phyloP scores from a whole-genome alignment of 2,329 filamentous ascomycete species.

The Thielaviopsis ethacetica region DNA sequence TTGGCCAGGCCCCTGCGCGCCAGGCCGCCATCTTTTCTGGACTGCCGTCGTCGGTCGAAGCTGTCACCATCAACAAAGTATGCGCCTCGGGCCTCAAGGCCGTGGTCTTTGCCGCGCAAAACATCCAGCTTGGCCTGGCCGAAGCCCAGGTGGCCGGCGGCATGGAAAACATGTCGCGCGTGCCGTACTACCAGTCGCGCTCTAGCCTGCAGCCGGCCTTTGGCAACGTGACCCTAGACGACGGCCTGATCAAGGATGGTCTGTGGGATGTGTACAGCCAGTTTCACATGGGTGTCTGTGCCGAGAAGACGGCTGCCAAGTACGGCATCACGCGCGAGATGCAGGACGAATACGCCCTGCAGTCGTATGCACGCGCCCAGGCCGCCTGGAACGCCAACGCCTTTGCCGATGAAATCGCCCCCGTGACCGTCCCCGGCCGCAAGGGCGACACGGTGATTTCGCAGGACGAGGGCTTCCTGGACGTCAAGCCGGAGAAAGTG shows the following conservation, averaged over 20 bases:
- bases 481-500: conserved; percentile 76
- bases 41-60: conserved; percentile 64
- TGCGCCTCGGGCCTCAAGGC: conserved; percentile 92
- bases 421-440: conserved; percentile 67
- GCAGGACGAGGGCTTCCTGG: conserved; percentile 78
- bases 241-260: conserved; percentile 87
- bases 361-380: conserved; percentile 78
- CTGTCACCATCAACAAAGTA: conserved; percentile 93
- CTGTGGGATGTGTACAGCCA: conserved; percentile 93
- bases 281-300: conserved; percentile 96
- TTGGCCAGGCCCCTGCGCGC: conserved; percentile 81
- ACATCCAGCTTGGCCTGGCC: conserved; percentile 80
- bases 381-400: conserved; percentile 68
- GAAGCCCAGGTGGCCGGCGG: conserved; percentile 85
- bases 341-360: conserved; percentile 83
- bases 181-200: conserved; percentile 78
- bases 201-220: conserved; percentile 72
- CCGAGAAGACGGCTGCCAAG: conserved; percentile 86
- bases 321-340: conserved; percentile 63
- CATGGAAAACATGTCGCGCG: conserved; percentile 95
- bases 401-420: conserved; percentile 80
- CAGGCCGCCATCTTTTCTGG: conserved; percentile 85
- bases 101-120: conserved; percentile 76
- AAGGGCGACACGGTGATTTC: conserved; percentile 70
- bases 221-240: conserved; percentile 73